Percentiles rank a stretch among this genome's conserved stretches.
phyloP scores from a whole-genome alignment of 768 basidiomycete species.

The Macrolepiota fuliginosa region DNA sequence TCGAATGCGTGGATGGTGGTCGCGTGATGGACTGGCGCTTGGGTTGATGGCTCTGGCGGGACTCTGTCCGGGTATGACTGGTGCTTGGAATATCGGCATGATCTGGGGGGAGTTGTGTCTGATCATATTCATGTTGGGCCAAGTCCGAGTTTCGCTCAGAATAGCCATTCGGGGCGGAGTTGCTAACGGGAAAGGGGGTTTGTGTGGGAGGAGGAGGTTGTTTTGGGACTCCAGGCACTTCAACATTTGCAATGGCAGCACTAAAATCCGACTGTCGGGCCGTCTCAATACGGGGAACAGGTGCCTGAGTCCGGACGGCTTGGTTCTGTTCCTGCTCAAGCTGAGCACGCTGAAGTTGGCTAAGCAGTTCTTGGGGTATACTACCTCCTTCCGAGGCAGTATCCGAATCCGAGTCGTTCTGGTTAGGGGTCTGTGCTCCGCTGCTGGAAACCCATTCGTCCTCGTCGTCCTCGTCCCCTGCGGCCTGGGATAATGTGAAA shows the following conservation, averaged over 20 bases:
- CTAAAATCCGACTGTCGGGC: conserved; percentile 34
- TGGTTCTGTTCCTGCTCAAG: conserved; percentile 15
- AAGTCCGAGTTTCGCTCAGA: not conserved
- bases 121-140: conserved; percentile 2
- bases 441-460: conserved; percentile 81
- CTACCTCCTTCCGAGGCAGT: conserved; percentile 33
- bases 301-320: conserved; percentile 14
- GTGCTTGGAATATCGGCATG: conserved; percentile 2
- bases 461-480: conserved; percentile 46
- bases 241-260: conserved; percentile 9
- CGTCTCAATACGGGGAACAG: conserved; percentile 29
- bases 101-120: conserved; percentile 6
- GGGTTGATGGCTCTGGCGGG: conserved; percentile 28
- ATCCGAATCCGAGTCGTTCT: conserved; percentile 42
- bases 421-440: conserved; percentile 65
- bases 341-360: conserved; percentile 8
- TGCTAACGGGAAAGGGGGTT: conserved; percentile 8
- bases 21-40: conserved; percentile 47
- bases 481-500: conserved; percentile 56
- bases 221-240: conserved; percentile 3
- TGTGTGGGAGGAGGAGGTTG: conserved; percentile 13
- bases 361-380: conserved; percentile 19
- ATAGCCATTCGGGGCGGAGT: conserved; percentile 1
- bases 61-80: conserved; percentile 19
- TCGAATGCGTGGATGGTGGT: conserved; percentile 63